A percentile compares a stretch with the other conserved stretches of the same genome.
These are phyloP conservation scores for Whalleya microplaca DNA, from an alignment of 2,329 filamentous ascomycete genomes.

Conservation along the genomic window DNA sequence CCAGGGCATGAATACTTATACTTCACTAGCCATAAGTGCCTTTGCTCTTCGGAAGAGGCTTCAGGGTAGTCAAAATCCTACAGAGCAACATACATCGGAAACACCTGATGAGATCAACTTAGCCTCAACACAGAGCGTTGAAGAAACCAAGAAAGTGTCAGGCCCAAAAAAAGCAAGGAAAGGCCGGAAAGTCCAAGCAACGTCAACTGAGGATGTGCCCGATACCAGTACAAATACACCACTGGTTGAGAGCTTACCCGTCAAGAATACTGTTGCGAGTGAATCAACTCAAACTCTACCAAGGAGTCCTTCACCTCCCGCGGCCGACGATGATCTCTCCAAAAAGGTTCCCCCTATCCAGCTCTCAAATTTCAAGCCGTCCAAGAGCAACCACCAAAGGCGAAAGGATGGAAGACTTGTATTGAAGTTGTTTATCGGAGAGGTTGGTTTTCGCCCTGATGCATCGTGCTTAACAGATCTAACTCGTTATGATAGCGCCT, in stretches of 20 bases:
- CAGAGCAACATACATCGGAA: not conserved
- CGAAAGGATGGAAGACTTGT: slow-evolving; percentile 27
- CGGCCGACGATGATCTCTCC: slow-evolving; percentile 5
- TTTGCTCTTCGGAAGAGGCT: slow-evolving; percentile 48
- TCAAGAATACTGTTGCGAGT: not conserved
- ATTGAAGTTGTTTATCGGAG: slow-evolving; percentile 34
- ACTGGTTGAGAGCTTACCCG: not conserved
- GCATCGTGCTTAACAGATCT: slow-evolving; percentile 6
- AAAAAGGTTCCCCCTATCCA: slow-evolving; percentile 19
- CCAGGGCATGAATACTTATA: slow-evolving; percentile 9
- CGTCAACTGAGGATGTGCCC: slow-evolving; percentile 3
- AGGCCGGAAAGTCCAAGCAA: slow-evolving; percentile 1
- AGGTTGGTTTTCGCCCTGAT: slow-evolving; percentile 29
- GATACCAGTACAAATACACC: not conserved
- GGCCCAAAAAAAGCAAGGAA: too few species aligned
- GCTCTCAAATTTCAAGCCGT: slow-evolving; percentile 35
- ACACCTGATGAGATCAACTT: not conserved
- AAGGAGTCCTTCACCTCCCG: slow-evolving; percentile 14
- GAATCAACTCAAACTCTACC: not conserved
- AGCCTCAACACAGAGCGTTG: not conserved
- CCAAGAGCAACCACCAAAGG: slow-evolving; percentile 30
- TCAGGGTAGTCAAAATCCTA: slow-evolving; percentile 31
- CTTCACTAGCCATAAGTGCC: slow-evolving; percentile 45
- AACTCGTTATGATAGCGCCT: slow-evolving; percentile 53
- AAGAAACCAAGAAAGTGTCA: too few species aligned